A percentile compares a stretch with the other conserved stretches of the same genome.
These are phyloP conservation scores for Clonostachys sp. DNA, from an alignment of 2,329 filamentous ascomycete species.

Conservation along the genomic window DNA sequence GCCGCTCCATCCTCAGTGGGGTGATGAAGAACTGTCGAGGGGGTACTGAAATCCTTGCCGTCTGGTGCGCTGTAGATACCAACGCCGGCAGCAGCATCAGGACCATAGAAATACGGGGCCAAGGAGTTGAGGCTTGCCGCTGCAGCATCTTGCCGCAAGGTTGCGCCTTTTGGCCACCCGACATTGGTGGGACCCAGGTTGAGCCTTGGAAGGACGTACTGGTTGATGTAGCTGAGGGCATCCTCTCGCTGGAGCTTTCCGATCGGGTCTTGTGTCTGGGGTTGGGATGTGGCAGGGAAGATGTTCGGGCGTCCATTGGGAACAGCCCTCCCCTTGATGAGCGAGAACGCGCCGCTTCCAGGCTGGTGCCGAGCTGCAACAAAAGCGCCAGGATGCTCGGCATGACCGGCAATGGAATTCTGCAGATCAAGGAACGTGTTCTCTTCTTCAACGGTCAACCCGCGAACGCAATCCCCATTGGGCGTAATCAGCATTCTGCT, in stretches of 20 bases:
- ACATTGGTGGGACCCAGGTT: conserved; percentile 46
- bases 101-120: conserved; percentile 51
- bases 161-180: conserved; percentile 28
- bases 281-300: conserved; percentile 45
- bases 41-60: conserved; percentile 10
- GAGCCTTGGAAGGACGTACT: conserved; percentile 59
- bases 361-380: conserved; percentile 50
- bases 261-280: conserved; percentile 51
- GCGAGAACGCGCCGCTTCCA: conserved; percentile 50
- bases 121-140: conserved; percentile 48
- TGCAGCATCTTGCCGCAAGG: conserved; percentile 35
- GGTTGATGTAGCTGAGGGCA: conserved; percentile 64
- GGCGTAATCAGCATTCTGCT: conserved; percentile 70
- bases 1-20: neutral
- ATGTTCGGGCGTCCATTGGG: conserved; percentile 59
- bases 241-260: conserved; percentile 64
- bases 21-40: neutral
- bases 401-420: conserved; percentile 43
- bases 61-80: conserved; percentile 35
- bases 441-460: conserved; percentile 65
- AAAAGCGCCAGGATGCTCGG: conserved; percentile 50
- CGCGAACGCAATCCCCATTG: conserved; percentile 71
- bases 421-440: conserved; percentile 67
- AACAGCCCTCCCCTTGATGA: conserved; percentile 61
- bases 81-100: conserved; percentile 36